These are phyloP conservation scores for Eremochloa ophiuroides DNA, from an alignment of 176 grass and related monocot genomes.

Conservation along the genomic window DNA sequence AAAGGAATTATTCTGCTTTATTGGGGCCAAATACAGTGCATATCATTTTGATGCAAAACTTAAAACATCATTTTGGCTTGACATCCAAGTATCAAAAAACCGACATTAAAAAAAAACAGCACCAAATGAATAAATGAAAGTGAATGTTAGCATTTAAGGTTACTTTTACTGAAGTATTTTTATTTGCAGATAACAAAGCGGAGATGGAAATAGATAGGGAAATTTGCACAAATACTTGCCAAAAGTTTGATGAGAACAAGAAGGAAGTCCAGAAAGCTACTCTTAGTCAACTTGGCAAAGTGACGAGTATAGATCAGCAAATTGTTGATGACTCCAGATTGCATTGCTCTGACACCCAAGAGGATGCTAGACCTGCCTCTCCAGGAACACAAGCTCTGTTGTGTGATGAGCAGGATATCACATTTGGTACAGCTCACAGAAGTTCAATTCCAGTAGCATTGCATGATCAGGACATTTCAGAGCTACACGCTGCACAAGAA, in stretches of 20 bases:
- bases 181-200: slow-evolving; percentile 34
- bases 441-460: slow-evolving; percentile 31
- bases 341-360: slow-evolving; percentile 29
- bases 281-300: slow-evolving; percentile 11
- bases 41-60: not conserved
- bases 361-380: slow-evolving; percentile 53
- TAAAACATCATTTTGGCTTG: slow-evolving; percentile 10
- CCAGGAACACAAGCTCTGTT: slow-evolving; percentile 63
- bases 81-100: not conserved
- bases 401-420: slow-evolving; percentile 59
- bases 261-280: slow-evolving; percentile 29
- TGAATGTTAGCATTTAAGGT: not conserved
- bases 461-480: slow-evolving; percentile 45
- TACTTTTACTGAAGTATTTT: slow-evolving; percentile 14
- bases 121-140: slow-evolving; percentile 10
- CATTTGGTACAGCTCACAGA: slow-evolving; percentile 39
- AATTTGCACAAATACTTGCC: slow-evolving; percentile 16
- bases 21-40: not conserved
- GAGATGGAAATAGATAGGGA: slow-evolving; percentile 35
- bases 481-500: slow-evolving; percentile 50
- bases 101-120: not conserved
- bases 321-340: slow-evolving; percentile 22
- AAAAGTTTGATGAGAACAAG: not conserved
- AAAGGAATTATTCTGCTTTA: slow-evolving; percentile 16
- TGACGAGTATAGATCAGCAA: slow-evolving; percentile 21